Evolutionary conservation across 306 rosid species (phyloP).

Genomic region (Cicer cuneatum): DNA sequence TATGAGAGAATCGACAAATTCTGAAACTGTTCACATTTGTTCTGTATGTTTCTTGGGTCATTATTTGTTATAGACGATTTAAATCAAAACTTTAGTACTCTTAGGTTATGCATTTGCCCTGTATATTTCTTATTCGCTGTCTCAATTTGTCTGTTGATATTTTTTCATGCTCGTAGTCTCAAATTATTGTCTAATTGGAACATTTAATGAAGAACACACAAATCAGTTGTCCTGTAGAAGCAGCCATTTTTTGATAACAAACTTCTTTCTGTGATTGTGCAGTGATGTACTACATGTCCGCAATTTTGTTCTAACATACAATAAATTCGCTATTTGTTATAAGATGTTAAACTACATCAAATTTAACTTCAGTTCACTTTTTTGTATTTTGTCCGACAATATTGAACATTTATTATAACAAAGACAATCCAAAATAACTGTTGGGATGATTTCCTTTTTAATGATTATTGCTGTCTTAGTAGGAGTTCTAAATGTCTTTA

Average conservation of each 20-base stretch:
- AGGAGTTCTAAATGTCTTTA: conserved; percentile 30
- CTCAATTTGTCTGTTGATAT: not conserved
- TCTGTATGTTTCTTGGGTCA: conserved; percentile 30
- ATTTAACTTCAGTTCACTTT: not conserved
- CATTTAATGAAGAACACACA: conserved; percentile 6
- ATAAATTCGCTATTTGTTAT: not conserved
- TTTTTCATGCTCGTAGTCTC: not conserved
- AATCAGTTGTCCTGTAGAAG: too few relatives aligned
- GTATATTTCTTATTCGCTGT: conserved; percentile 10
- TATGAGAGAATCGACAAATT: not conserved
- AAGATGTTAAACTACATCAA: conserved; percentile 22
- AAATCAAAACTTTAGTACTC: conserved; percentile 12
- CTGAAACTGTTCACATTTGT: conserved; percentile 21
- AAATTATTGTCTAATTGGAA: conserved; percentile 25
- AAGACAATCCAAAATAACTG: conserved; percentile 21
- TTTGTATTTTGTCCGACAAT: conserved; percentile 14
- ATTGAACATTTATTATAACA: conserved; percentile 9
- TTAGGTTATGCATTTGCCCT: not conserved
- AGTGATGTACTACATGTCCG: not conserved
- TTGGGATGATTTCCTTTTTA: conserved; percentile 7
- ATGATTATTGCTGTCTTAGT: conserved; percentile 30
- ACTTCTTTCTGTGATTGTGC: not conserved
- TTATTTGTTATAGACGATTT: not conserved
- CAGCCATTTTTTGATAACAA: too few relatives aligned
- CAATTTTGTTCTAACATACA: conserved; percentile 9